phyloP scores from a whole-genome alignment of 2,329 filamentous ascomycete species.

The Aulographum hederae region DNA sequence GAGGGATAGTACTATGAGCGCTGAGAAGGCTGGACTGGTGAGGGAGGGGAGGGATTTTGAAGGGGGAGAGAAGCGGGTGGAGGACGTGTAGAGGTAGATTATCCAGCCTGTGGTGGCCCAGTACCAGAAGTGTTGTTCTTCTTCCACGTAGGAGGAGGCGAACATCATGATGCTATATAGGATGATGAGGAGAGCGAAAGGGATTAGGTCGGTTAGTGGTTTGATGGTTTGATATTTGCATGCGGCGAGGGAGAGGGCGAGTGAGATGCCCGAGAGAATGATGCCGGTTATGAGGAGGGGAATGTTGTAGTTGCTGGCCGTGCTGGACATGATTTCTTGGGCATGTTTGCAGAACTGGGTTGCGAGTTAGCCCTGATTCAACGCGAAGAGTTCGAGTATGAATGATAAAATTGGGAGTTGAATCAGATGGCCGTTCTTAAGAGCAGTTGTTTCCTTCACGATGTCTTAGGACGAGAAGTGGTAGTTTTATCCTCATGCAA shows the following conservation, averaged over 20 bases:
- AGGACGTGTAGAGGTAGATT: conserved; percentile 20
- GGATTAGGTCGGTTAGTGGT: conserved; percentile 28
- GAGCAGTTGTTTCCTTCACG: too few species aligned
- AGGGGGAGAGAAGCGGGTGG: background rate
- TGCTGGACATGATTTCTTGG: conserved; percentile 67
- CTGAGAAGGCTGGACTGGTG: conserved; percentile 10
- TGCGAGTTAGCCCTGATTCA: too few species aligned
- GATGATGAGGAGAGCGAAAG: conserved; percentile 15
- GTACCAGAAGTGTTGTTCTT: conserved; percentile 99
- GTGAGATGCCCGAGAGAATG: conserved; percentile 21
- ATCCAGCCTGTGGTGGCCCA: conserved; percentile 63
- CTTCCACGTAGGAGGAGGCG: conserved; percentile 91
- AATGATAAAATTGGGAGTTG: too few species aligned
- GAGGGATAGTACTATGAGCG: conserved; percentile 34
- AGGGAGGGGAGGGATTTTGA: background rate
- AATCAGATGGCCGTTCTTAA: too few species aligned
- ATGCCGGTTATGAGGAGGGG: conserved; percentile 35
- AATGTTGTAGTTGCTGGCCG: conserved; percentile 84
- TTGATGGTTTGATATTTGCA: conserved; percentile 24
- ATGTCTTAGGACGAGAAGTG: too few species aligned
- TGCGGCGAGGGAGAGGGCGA: conserved; percentile 14
- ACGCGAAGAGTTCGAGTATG: too few species aligned
- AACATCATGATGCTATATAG: conserved; percentile 84
- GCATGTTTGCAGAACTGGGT: conserved; percentile 46
- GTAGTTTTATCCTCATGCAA: too few species aligned